phyloP scores from a whole-genome alignment of 768 basidiomycete genomes.

The Termitomyces sp. region DNA sequence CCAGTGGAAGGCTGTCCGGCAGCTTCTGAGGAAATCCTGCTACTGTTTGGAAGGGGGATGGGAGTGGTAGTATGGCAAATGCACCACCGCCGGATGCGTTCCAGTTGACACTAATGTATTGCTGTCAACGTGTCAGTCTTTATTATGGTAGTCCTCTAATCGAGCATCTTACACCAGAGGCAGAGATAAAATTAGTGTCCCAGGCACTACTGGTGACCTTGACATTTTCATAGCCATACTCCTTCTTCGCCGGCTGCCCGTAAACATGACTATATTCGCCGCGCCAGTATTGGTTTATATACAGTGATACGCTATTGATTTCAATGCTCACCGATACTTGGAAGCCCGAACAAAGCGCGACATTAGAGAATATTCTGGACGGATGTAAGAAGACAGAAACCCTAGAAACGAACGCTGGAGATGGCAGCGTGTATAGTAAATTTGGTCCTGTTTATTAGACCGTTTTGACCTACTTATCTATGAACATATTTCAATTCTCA shows the following conservation, averaged over 20 bases:
- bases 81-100: slow-evolving; percentile 90
- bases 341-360: slow-evolving; percentile 83
- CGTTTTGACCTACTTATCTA: no score
- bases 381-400: neutral
- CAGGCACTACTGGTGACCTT: slow-evolving; percentile 88
- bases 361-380: slow-evolving; percentile 33
- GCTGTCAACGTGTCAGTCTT: slow-evolving; percentile 27
- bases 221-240: slow-evolving; percentile 73
- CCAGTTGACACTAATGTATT: slow-evolving; percentile 94
- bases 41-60: slow-evolving; percentile 57
- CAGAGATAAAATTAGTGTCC: slow-evolving; percentile 91
- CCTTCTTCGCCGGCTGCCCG: slow-evolving; percentile 83
- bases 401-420: neutral
- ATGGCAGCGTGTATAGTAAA: neutral
- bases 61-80: slow-evolving; percentile 88
- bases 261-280: slow-evolving; percentile 71
- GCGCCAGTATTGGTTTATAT: neutral
- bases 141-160: neutral
- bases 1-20: slow-evolving; percentile 89
- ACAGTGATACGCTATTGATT: neutral
- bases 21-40: slow-evolving; percentile 67
- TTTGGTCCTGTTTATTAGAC: slow-evolving; percentile 7
- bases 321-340: slow-evolving; percentile 66
- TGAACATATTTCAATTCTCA: no score
- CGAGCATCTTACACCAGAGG: slow-evolving; percentile 61